Evolutionary conservation across 306 rosid species (phyloP).

Genomic region (Dryas alaskensis): DNA sequence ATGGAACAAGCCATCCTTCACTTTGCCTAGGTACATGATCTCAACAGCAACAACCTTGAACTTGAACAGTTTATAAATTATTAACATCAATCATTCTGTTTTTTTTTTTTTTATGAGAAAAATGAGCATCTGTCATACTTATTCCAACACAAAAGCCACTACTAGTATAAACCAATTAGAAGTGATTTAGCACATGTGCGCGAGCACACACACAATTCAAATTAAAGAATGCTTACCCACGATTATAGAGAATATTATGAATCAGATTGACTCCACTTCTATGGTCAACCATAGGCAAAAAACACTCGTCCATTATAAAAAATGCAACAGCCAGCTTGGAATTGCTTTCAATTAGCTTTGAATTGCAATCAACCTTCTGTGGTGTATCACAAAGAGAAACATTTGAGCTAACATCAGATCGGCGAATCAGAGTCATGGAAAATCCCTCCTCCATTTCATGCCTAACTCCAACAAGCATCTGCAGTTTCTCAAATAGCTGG

Average conservation of each 20-base stretch:
- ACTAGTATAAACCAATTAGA: not conserved
- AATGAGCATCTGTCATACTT: not conserved
- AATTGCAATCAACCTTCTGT: slow-evolving; percentile 50
- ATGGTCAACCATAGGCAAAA: slow-evolving; percentile 81
- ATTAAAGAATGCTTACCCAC: slow-evolving; percentile 63
- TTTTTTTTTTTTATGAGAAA: not conserved
- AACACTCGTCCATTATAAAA: slow-evolving; percentile 87
- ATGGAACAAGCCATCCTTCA: not conserved
- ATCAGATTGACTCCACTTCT: slow-evolving; percentile 88
- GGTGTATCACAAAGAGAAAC: slow-evolving; percentile 44
- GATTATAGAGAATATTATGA: slow-evolving; percentile 72
- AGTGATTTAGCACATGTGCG: not conserved
- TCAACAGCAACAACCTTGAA: not conserved
- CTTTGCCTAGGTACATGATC: not conserved
- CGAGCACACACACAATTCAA: not conserved
- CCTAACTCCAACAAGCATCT: slow-evolving; percentile 76
- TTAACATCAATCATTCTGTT: not conserved
- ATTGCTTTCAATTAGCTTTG: slow-evolving; percentile 77
- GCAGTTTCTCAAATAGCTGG: slow-evolving; percentile 64
- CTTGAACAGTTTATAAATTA: not conserved
- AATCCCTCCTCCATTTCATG: slow-evolving; percentile 80
- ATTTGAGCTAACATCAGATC: slow-evolving; percentile 57
- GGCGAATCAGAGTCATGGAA: slow-evolving; percentile 67
- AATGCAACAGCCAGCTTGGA: slow-evolving; percentile 88
- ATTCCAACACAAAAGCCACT: not conserved